Evolutionary conservation across 306 rosid genomes (phyloP).

Genomic region (Fragaria ananassa): DNA sequence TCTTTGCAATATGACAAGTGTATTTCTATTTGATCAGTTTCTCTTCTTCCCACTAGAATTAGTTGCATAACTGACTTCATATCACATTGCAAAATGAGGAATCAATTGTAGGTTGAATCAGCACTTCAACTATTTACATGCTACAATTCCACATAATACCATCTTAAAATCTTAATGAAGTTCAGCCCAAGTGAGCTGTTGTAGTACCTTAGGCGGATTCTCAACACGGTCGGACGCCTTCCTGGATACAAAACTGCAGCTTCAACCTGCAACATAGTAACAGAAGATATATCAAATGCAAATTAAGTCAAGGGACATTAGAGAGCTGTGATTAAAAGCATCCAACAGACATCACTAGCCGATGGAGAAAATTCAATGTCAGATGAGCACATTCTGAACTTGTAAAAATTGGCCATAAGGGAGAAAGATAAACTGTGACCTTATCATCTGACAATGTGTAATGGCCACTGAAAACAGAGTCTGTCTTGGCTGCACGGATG

Average conservation of each 20-base stretch:
- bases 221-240: constrained; percentile 78
- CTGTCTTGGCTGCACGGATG: constrained; percentile 64
- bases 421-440: constrained; percentile 38
- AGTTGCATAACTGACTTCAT: neutral
- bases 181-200: neutral
- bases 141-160: neutral
- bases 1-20: neutral
- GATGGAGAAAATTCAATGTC: constrained; percentile 2
- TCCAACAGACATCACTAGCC: neutral
- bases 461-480: constrained; percentile 69
- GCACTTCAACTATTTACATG: neutral
- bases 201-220: constrained; percentile 82
- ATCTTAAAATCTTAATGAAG: neutral
- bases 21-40: neutral
- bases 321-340: neutral
- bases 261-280: constrained; percentile 62
- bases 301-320: neutral
- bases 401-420: neutral
- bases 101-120: neutral
- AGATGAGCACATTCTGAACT: neutral
- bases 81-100: neutral
- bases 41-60: neutral
- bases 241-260: constrained; percentile 95
- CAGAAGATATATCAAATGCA: constrained; percentile 27
- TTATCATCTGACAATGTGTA: constrained; percentile 81